Evolutionary conservation across 371 early-diverging fungal genomes (phyloP).

Genomic region (Mortierella sp.): DNA sequence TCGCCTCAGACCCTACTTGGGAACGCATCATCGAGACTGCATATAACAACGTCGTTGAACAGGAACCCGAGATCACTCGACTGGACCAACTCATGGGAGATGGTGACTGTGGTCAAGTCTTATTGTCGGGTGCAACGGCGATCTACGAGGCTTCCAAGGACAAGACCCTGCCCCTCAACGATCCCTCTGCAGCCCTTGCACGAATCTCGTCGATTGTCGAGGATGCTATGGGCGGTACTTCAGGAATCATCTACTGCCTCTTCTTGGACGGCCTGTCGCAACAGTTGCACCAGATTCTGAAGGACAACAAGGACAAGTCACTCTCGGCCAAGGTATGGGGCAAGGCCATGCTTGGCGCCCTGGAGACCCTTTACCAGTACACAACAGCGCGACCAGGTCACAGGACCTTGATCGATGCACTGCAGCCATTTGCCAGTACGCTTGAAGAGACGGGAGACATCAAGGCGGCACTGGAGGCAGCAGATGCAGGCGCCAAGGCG

Average conservation of each 20-base stretch:
- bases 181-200: constrained; percentile 62
- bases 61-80: constrained; percentile 80
- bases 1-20: constrained; percentile 61
- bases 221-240: constrained; percentile 83
- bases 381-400: constrained; percentile 84
- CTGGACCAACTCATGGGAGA: constrained; percentile 85
- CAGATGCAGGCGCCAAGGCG: constrained; percentile 67
- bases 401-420: constrained; percentile 84
- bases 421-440: constrained; percentile 76
- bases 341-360: constrained; percentile 58
- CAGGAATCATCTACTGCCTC: constrained; percentile 83
- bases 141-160: constrained; percentile 62
- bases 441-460: constrained; percentile 57
- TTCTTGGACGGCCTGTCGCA: constrained; percentile 81
- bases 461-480: constrained; percentile 68
- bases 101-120: constrained; percentile 87
- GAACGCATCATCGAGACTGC: constrained; percentile 65
- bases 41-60: constrained; percentile 68
- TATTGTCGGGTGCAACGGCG: constrained; percentile 75
- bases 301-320: constrained; percentile 1
- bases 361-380: constrained; percentile 75
- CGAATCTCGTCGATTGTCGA: constrained; percentile 78
- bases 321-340: constrained; percentile 40
- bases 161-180: constrained; percentile 57
- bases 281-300: constrained; percentile 55